These are phyloP conservation scores for Gossypium laxum DNA, from an alignment of 441 rosid species.

Conservation along the genomic window DNA sequence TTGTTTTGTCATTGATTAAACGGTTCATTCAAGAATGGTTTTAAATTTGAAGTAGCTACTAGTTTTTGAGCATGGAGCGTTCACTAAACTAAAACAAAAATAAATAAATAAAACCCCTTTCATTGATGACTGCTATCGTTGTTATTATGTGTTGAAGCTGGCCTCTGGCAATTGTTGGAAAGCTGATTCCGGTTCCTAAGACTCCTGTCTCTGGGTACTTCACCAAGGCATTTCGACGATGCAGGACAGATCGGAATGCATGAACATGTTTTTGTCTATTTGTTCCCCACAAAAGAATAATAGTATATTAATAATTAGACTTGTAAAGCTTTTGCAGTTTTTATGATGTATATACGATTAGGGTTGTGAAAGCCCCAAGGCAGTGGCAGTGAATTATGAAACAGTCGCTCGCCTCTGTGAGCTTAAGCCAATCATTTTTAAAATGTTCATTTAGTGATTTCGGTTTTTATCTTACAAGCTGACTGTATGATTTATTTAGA, in stretches of 20 bases:
- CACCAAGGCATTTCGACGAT: constrained; percentile 32
- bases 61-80: background rate
- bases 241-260: constrained; percentile 24
- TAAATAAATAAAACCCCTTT: background rate
- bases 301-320: background rate
- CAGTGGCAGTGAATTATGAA: background rate
- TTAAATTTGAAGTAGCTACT: background rate
- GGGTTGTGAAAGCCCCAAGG: background rate
- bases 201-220: constrained; percentile 53
- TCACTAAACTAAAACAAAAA: background rate
- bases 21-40: background rate
- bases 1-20: background rate
- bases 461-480: background rate
- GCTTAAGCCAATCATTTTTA: background rate
- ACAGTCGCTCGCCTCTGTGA: background rate
- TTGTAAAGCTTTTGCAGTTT: background rate
- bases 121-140: background rate
- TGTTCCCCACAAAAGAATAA: background rate
- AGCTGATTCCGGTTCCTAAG: constrained; percentile 65
- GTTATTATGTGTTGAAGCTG: constrained; percentile 38
- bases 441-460: background rate
- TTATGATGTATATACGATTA: background rate
- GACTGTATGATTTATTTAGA: too few relatives aligned
- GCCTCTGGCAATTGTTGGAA: constrained; percentile 82
- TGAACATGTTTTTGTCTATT: constrained; percentile 1